These are phyloP conservation scores for Didymella exigua DNA, from an alignment of 2,329 filamentous ascomycete species.

Conservation along the genomic window DNA sequence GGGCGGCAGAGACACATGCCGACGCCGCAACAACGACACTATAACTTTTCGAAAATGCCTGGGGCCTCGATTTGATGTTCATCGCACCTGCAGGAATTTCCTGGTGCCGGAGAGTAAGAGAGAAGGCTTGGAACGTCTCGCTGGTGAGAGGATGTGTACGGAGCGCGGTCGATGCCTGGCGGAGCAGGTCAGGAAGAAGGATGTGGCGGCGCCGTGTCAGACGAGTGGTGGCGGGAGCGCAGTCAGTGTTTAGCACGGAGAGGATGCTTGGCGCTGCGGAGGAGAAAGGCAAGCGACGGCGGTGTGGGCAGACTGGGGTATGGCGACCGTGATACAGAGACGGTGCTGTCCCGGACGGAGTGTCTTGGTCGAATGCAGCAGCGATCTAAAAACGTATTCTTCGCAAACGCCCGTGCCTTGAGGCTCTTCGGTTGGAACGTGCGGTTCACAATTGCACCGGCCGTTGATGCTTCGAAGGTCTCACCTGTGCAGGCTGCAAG, in stretches of 20 bases:
- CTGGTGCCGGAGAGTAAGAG: conserved; percentile 81
- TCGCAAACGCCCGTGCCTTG: no score
- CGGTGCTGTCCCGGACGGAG: no score
- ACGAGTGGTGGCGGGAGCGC: conserved; percentile 19
- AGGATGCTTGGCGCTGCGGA: conserved; percentile 15
- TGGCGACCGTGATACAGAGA: neutral
- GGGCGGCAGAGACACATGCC: conserved; percentile 42
- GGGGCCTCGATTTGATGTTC: conserved; percentile 37
- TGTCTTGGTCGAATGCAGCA: no score
- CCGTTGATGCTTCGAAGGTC: no score
- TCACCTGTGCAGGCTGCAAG: no score
- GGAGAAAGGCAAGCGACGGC: conserved; percentile 33
- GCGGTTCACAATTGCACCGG: no score
- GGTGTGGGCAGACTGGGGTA: conserved; percentile 19
- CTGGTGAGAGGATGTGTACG: conserved; percentile 62
- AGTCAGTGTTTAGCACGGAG: conserved; percentile 19
- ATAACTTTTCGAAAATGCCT: neutral
- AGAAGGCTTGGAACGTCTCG: conserved; percentile 72
- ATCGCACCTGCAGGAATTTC: conserved; percentile 64
- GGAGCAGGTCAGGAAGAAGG: conserved; percentile 18
- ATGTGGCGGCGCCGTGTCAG: conserved; percentile 8
- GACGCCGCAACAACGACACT: neutral
- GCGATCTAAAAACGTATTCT: no score
- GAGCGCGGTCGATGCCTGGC: conserved; percentile 52
- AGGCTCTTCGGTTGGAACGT: no score